Percentiles rank a stretch among this genome's conserved stretches.
These are phyloP conservation scores for Dryas integrifolia DNA, from an alignment of 331 rosid genomes.

Conservation along the genomic window DNA sequence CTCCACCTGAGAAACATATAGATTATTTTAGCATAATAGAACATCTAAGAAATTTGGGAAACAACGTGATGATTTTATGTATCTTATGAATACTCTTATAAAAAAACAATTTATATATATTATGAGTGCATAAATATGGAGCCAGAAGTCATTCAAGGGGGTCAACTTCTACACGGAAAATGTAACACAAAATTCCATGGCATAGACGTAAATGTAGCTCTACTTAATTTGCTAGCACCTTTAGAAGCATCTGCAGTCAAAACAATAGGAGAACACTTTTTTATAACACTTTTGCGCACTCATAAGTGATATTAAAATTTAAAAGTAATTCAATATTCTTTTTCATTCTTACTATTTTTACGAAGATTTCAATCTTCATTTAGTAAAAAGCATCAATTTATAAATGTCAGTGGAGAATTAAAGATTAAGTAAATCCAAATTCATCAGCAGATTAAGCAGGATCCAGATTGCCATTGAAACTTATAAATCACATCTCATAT, in stretches of 20 bases:
- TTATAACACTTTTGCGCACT: not conserved
- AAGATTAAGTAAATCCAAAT: not conserved
- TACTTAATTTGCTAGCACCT: not conserved
- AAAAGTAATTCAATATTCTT: not conserved
- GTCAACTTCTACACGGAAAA: not conserved
- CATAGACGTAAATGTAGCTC: conserved; percentile 8
- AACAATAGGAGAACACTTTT: not conserved
- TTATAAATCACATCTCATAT: not conserved
- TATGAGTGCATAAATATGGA: conserved; percentile 12
- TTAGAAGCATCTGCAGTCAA: not conserved
- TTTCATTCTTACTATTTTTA: not conserved
- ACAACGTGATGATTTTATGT: not conserved
- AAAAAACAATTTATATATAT: not conserved
- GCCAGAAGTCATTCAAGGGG: conserved; percentile 5
- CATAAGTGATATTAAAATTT: not conserved
- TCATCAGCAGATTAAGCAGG: not conserved
- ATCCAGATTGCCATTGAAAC: conserved; percentile 3
- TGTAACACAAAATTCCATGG: conserved; percentile 3
- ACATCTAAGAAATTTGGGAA: not conserved
- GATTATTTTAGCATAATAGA: conserved; percentile 37
- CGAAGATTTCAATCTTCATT: not conserved
- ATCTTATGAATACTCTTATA: not conserved
- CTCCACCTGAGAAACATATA: conserved; percentile 73
- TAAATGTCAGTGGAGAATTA: not conserved
- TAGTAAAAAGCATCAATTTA: not conserved